Base-by-base conservation (phyloP, 106 monocot genomes). In the Allium sativum region DNA sequence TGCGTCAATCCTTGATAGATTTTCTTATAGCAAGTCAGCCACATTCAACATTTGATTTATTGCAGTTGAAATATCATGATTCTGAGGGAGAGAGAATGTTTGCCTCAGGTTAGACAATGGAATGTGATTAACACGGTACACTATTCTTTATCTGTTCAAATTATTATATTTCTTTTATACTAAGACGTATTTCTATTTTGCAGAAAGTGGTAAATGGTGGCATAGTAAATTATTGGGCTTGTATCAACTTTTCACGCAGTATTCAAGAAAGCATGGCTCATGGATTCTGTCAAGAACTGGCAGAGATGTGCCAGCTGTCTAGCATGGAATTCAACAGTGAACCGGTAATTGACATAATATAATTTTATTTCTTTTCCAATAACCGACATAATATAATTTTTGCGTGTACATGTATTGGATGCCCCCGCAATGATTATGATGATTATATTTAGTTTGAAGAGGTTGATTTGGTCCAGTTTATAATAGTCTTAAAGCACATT, bases 51-150 rank as follows among this genome's bases (percentile, higher is more conserved):
- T 58, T 54, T 68, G 52, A 53, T 55, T 16, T 1, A 47, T 47
- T 65, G 22, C 52, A 93, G 93, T 77, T 93, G 3, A 93, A 93
- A 68, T 88, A 93, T 67, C 63, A 85, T 70, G 93, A 93, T 48
- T 59, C 70, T 70, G 93, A 88, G 42, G 88, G 82, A 68, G 92
- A 93, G 74, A n/a, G 88, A 93, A 56, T 93, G 92, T 44, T 71
- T 93, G 66, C 93, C 93, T 19, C 84, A 82, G 19, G 82, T 93
- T 72, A 88, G 93, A 12, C 93, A 93, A 40, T 93, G 93, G 93
- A 93, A 93, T 74, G 88, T 93, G 93, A 70, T 85, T 67, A 93
- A 93, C 70, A 93, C 88, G 93, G 93, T 79, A 76, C 22, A 22
- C 21, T 22, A 53, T 21, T 58, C 7, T 52, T 44, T 50, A 50